Base-by-base conservation (phyloP, 176 grass and related monocot genomes). In the Avena eriantha region DNA sequence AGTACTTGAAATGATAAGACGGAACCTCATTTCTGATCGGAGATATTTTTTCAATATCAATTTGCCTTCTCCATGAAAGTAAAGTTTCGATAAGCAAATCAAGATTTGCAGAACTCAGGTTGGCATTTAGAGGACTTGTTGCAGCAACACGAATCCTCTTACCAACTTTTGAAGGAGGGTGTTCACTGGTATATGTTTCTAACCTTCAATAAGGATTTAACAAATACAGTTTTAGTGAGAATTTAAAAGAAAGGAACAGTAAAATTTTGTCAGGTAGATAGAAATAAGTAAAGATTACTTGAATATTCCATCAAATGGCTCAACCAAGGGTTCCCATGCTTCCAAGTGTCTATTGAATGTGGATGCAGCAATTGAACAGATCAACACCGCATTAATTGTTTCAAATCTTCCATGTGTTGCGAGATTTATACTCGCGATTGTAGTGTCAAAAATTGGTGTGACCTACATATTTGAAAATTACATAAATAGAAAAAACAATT, bases 301-400 rank as follows among this genome's bases (percentile, higher is more conserved):
- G 80, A 98, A 98, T 90, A 98, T 96, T 18, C 92, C 93, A 93
- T 98, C 96, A 91, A 96, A 98, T 86, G 96, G 96, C 88, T 98
- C 96, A 87, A 98, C 69, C 84, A 98, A 90, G 70, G 96, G 96
- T 77, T 98, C 96, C 96, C 96, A 98, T 87, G 96, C 82, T 91
- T 96, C 93, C 80, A 98, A 78, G 83, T 94, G 92, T 86, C 90
- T 93, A 82, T 98, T 98, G 83, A 98, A 98, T 89, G 96, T 98
- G 79, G 96, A 98, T 78, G 96, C 86, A 19, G 96, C 88, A 84
- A 98, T 90, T 73, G 96, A 98, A 88, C 96, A 98, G 73, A 98
- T 92, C 64, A 96, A 81, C 48, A 98, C 93, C 55, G 94, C 92
- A 86, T 89, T 94, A 92, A 98, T 93, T 88, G 93, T 93, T 59